phyloP scores from a whole-genome alignment of 352 stramenopile species.

The Blastocystis hominis region DNA sequence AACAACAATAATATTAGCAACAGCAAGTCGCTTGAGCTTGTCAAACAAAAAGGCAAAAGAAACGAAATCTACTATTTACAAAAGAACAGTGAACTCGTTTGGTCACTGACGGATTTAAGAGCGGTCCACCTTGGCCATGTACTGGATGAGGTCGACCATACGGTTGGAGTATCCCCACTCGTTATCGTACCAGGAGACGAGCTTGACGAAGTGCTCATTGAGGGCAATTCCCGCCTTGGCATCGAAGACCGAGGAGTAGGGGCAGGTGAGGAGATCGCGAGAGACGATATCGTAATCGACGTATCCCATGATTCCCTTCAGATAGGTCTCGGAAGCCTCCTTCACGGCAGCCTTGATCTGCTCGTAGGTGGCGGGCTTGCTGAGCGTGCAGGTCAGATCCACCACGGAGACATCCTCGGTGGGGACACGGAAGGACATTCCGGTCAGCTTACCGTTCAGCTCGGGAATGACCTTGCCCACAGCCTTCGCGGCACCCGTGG shows the following conservation, averaged over 20 bases:
- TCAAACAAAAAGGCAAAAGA: background rate
- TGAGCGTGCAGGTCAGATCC: conserved; percentile 73
- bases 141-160: conserved; percentile 89
- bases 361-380: conserved; percentile 85
- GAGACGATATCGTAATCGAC: conserved; percentile 89
- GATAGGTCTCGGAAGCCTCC: conserved; percentile 77
- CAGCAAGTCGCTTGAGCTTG: background rate
- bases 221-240: conserved; percentile 88
- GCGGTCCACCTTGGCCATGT: conserved; percentile 68
- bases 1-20: background rate
- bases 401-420: conserved; percentile 78
- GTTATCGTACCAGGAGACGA: conserved; percentile 99
- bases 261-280: conserved; percentile 88
- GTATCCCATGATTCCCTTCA: conserved; percentile 95
- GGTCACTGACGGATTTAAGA: conserved; percentile 57
- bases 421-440: conserved; percentile 80
- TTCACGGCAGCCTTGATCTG: conserved; percentile 92
- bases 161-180: conserved; percentile 94
- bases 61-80: background rate
- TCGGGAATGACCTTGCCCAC: conserved; percentile 93
- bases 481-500: conserved; percentile 90
- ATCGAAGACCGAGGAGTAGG: conserved; percentile 93
- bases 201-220: conserved; percentile 94
- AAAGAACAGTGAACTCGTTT: background rate
- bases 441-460: conserved; percentile 80